These are phyloP conservation scores for Oryza officinalis DNA, from an alignment of 176 grass and related monocot species.

Conservation along the genomic window DNA sequence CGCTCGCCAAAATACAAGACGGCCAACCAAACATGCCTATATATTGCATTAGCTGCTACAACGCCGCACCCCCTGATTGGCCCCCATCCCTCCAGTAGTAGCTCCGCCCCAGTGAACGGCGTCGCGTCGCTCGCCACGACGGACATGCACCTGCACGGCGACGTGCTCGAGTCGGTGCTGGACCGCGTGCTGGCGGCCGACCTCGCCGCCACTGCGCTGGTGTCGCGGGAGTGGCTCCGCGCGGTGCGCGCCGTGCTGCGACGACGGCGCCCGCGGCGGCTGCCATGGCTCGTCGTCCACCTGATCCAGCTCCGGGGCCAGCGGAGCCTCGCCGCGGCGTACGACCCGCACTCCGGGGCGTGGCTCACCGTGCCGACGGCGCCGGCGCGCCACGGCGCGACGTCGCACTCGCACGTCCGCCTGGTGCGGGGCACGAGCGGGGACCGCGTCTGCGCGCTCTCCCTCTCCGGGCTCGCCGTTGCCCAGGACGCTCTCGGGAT, in stretches of 20 bases:
- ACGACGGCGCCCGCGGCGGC: constrained; percentile 43
- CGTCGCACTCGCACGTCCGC: constrained; percentile 21
- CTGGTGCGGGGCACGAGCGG: constrained; percentile 35
- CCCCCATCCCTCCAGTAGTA: no score
- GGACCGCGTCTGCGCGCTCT: constrained; percentile 49
- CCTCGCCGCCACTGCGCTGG: constrained; percentile 61
- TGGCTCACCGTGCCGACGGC: constrained; percentile 45
- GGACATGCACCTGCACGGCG: constrained; percentile 56
- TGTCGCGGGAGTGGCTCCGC: constrained; percentile 74
- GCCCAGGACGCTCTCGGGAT: constrained; percentile 55
- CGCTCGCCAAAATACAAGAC: no score
- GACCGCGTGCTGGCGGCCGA: constrained; percentile 52
- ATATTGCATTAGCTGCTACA: no score
- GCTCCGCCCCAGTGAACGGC: no score
- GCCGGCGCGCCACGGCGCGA: constrained; percentile 21
- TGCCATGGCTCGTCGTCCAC: constrained; percentile 74
- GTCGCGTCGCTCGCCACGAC: constrained; percentile 22
- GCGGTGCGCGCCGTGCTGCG: constrained; percentile 61
- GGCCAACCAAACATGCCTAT: no score
- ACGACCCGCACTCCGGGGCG: constrained; percentile 57
- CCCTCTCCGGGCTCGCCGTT: constrained; percentile 44
- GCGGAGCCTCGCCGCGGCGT: constrained; percentile 27
- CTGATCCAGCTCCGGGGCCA: constrained; percentile 2
- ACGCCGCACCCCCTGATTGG: no score
- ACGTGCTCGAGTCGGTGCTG: constrained; percentile 75